Evolutionary conservation across 2,329 filamentous ascomycete genomes (phyloP).

Genomic region (Phaeoacremonium minimum): DNA sequence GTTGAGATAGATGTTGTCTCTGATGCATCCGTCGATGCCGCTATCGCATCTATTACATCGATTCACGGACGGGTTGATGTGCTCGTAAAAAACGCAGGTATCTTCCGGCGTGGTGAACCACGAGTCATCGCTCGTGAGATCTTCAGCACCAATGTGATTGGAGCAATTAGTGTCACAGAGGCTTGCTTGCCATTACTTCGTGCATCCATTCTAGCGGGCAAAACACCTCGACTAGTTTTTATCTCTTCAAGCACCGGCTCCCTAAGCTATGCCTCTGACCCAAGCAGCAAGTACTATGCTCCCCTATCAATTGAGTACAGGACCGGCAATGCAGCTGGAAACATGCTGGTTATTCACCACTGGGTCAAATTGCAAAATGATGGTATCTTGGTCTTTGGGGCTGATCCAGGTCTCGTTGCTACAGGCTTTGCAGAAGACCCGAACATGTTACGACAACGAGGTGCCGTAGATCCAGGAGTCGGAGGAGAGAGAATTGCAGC

Average conservation of each 20-base stretch:
- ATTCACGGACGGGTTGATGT: conserved; percentile 41
- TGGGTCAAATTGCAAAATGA: not conserved
- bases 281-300: not conserved
- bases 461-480: not conserved
- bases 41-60: conserved; percentile 34
- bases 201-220: not conserved
- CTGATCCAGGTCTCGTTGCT: not conserved
- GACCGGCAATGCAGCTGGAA: not conserved
- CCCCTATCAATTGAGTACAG: not conserved
- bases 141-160: not conserved
- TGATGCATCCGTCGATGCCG: conserved; percentile 45
- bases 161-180: not conserved
- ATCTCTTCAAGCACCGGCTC: not conserved
- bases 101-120: conserved; percentile 6
- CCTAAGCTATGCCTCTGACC: not conserved
- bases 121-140: not conserved
- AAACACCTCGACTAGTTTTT: not conserved
- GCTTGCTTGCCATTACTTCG: not conserved
- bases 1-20: conserved; percentile 49
- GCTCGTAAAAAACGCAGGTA: conserved; percentile 53
- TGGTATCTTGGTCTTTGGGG: not conserved
- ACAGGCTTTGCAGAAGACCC: not conserved
- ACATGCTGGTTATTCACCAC: not conserved
- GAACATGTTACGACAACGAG: not conserved
- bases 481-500: not conserved